Base-by-base conservation (phyloP, 1,139 yeast species). In the Taphrina pruni region DNA sequence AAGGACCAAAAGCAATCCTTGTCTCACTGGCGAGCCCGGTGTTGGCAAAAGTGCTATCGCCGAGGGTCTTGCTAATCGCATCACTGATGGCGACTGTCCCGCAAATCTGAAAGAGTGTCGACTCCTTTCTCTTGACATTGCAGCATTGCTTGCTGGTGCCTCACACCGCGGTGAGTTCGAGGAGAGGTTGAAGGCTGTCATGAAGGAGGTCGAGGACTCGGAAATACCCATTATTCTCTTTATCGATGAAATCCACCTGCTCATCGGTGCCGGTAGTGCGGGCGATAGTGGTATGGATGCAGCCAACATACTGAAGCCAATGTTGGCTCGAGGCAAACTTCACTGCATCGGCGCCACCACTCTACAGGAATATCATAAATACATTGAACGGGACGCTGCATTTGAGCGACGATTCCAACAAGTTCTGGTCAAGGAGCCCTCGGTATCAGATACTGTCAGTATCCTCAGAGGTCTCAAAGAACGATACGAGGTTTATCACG, bases 281-380 rank as follows among this genome's bases (percentile, higher is more conserved):
- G 75, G 72, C 26, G 72, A 70, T 43, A 74, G 74, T 21, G 86
- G 86, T 75, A 81, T 86, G 61, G 98, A 94, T 79, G 99, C 98
- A 51, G 99, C 99, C 60, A 94, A 94, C 79, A 85, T 95, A 75
- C 86, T 94, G 78, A 94, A 94, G 81, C 99, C 99, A 61, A 95
- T 96, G 85, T 86, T 94, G 75, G 97, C 99, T 4, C 88, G 99
- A 80, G 99, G 99, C 73, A 85, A 89, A 67, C 86, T 94, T 77
- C 97, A 94, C 80, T 96, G 97, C 80, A 93, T 93, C 77, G 99
- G 99, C 81, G 99, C 99, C 55, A 94, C 99, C 26, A 95, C 99
- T 3, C 88, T 91, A 75, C 88, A 89, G 70, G 99, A 94, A 80
- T 94, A 94, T 82, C 86, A 98, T 78, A 88, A 93, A 78, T 87